These are phyloP conservation scores for Amanita brunnescens DNA, from an alignment of 768 basidiomycete species.

Conservation along the genomic window DNA sequence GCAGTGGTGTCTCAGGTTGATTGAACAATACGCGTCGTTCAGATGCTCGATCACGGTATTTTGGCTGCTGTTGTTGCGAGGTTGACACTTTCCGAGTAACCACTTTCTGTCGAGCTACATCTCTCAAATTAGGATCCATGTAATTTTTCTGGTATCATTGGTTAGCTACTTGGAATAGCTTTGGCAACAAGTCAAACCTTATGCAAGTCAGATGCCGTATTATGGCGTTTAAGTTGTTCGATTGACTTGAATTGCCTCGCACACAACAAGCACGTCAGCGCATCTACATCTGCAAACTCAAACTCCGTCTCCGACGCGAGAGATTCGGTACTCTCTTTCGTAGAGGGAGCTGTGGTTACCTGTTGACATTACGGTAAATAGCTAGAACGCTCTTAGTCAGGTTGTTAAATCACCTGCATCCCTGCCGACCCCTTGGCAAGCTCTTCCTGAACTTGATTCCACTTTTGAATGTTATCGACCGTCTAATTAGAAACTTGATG, in stretches of 20 bases:
- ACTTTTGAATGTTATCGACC: conserved; percentile 87
- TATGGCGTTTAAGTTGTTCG: conserved; percentile 84
- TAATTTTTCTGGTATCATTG: conserved; percentile 67
- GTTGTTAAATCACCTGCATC: background rate
- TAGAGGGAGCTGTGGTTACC: conserved; percentile 2
- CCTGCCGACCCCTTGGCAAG: conserved; percentile 38
- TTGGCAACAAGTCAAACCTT: conserved; percentile 47
- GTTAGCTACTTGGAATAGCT: conserved; percentile 1
- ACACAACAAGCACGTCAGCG: conserved; percentile 82
- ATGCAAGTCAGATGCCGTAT: conserved; percentile 89
- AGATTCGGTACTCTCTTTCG: conserved; percentile 20
- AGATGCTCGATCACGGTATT: conserved; percentile 92
- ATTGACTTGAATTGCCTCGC: conserved; percentile 85
- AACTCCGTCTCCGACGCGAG: conserved; percentile 52
- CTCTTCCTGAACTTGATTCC: conserved; percentile 94
- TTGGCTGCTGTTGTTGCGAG: conserved; percentile 43
- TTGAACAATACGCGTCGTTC: conserved; percentile 88
- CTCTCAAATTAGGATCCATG: conserved; percentile 62
- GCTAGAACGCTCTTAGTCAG: background rate
- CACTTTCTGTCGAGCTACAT: conserved; percentile 65
- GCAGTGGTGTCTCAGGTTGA: conserved; percentile 78
- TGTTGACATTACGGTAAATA: background rate
- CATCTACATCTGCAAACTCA: conserved; percentile 72
- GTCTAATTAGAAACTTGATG: conserved; percentile 49
- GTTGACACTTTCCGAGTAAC: conserved; percentile 30